Conservation (phyloP, 2,329 filamentous ascomycete genomes). For the Colletotrichum tabaci region DNA sequence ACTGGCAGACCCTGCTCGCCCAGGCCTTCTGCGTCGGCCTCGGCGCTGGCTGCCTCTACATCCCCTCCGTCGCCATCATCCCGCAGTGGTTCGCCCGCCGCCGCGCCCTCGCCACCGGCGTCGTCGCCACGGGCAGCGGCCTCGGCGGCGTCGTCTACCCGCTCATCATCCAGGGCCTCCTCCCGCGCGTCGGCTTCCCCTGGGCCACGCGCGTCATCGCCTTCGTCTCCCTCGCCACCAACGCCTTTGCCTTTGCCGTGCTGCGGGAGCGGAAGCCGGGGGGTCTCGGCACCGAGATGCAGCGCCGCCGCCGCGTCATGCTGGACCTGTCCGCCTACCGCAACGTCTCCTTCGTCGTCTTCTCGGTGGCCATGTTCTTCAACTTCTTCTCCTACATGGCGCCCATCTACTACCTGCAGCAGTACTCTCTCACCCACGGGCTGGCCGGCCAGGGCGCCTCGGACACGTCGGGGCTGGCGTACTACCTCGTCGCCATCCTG, state of each 20-base stretch:
- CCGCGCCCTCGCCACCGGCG: slow-evolving; percentile 58
- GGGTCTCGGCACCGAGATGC: not conserved
- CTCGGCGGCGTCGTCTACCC: slow-evolving; percentile 57
- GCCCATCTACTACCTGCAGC: slow-evolving; percentile 62
- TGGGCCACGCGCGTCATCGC: slow-evolving; percentile 55
- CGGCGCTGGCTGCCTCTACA: slow-evolving; percentile 57
- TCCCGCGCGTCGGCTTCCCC: slow-evolving; percentile 50
- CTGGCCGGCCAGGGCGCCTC: slow-evolving; percentile 46
- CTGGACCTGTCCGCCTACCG: slow-evolving; percentile 50
- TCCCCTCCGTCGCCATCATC: slow-evolving; percentile 58
- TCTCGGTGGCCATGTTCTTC: slow-evolving; percentile 52
- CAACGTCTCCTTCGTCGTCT: slow-evolving; percentile 52
- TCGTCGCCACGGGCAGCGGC: slow-evolving; percentile 58
- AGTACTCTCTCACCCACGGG: slow-evolving; percentile 56
- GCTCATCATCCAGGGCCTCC: slow-evolving; percentile 53
- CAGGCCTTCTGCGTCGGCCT: slow-evolving; percentile 61
- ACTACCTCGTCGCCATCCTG: slow-evolving; percentile 65
- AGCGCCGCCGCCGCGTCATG: slow-evolving; percentile 44
- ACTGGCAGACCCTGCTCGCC: slow-evolving; percentile 59
- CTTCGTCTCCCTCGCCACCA: slow-evolving; percentile 52
- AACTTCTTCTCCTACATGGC: slow-evolving; percentile 55
- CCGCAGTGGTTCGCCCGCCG: slow-evolving; percentile 57
- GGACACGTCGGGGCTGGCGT: slow-evolving; percentile 48
- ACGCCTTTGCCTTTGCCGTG: slow-evolving; percentile 49
- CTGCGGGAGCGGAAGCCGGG: slow-evolving; percentile 46